Base-by-base conservation (phyloP, 202 grass and related monocot genomes). In the Panicum hallii region DNA sequence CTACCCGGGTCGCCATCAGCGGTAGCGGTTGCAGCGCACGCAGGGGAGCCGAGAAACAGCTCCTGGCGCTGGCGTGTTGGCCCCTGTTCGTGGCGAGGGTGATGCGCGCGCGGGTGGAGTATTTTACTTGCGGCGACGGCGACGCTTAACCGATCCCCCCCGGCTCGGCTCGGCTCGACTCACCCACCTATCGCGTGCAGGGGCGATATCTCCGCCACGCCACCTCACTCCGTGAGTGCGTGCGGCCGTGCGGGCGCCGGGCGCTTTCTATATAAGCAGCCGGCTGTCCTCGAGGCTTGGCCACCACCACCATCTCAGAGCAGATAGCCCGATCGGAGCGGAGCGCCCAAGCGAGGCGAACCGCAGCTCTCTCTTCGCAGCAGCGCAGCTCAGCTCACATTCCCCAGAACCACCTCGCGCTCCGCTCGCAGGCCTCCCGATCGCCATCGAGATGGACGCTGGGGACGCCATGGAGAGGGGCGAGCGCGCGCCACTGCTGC, bases 381-480 rank as follows among this genome's bases (percentile, higher is more conserved):
- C 34, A 14, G 0, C 64, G 6, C 44, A 19, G 75, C 60, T n/a
- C 58, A 32, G 10, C n/a, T 79, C 76, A 8, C 44, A 11, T 38
- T 50, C 4, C 71, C 17, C 4, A 32, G 14, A 20, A 67, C 5
- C 50, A 42, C 40, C 34, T 19, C 46, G 17, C 70, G 22, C 32
- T 48, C 20, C 70, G 22, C n/a, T 13, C 38, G 11, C 53, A 46
- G 26, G 12, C 46, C 40, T 12, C 15, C 28, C 54, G 44, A 6
- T 36, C 17, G 20, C 36, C 3, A 44, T 0, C 13, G 13, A 17
- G 3, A 89, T 94, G 88, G 83, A 90, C 43, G 60, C 49, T 22
- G 82, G 71, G n/a, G 86, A 89, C 26, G 77, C 83, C 76, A 82
- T 94, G 84, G 92, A 89, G 89, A 84, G 77, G 16, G 89, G 92